These are phyloP conservation scores for Epichloe baconii DNA, from an alignment of 2,329 filamentous ascomycete genomes.

Conservation along the genomic window DNA sequence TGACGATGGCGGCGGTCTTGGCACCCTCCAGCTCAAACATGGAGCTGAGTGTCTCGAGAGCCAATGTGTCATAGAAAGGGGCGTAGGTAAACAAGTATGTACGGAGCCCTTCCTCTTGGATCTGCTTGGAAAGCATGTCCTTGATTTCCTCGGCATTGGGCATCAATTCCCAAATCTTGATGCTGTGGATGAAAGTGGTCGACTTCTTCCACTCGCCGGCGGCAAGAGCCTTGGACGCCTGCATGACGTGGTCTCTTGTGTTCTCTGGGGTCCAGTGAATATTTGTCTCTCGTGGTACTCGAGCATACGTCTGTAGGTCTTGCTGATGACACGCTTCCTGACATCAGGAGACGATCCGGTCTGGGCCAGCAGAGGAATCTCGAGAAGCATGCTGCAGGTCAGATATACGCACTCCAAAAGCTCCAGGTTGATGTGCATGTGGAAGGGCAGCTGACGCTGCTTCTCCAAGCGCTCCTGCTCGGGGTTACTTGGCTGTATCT, in stretches of 20 bases:
- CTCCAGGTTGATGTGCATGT: conserved; percentile 99
- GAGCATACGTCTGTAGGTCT: conserved; percentile 97
- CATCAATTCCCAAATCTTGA: conserved; percentile 99
- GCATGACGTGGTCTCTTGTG: conserved; percentile 98
- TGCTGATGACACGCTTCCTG: conserved; percentile 96
- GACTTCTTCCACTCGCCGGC: conserved; percentile 98
- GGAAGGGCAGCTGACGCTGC: conserved; percentile 95
- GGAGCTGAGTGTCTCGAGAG: conserved; percentile 66
- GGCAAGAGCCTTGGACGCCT: conserved; percentile 91
- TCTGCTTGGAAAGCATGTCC: conserved; percentile 91
- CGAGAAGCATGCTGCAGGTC: conserved; percentile 97
- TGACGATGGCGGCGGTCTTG: conserved; percentile 90
- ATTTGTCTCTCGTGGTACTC: conserved; percentile 99
- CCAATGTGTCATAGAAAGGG: conserved; percentile 95
- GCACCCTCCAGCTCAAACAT: conserved; percentile 92
- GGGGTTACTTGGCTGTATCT: conserved; percentile 86
- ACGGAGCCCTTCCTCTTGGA: conserved; percentile 94
- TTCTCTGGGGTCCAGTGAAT: conserved; percentile 98
- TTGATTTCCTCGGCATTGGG: conserved; percentile 88
- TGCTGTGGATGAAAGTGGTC: conserved; percentile 83
- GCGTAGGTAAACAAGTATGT: conserved; percentile 99
- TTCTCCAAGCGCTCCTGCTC: conserved; percentile 97
- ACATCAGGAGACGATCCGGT: conserved; percentile 93
- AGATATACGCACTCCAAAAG: conserved; percentile 96
- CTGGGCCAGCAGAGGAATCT: conserved; percentile 93